A percentile compares a stretch with the other conserved stretches of the same genome.
Evolutionary conservation across 1,139 yeast genomes (phyloP).

Genomic region (Kazachstania sp.): DNA sequence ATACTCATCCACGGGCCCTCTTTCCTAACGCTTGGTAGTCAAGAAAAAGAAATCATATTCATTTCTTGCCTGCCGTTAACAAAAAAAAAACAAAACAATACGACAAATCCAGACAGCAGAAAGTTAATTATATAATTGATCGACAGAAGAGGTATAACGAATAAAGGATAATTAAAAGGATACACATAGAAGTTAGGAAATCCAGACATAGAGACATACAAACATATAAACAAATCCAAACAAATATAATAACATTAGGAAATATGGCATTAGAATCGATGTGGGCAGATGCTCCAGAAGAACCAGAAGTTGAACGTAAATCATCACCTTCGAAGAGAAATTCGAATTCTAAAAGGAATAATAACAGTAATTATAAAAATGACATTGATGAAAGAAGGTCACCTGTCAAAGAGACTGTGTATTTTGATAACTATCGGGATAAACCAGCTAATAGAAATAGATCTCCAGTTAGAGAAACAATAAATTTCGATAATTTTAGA

Average conservation of each 20-base stretch:
- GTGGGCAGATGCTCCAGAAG: slow-evolving; percentile 18
- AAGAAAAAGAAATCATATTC: no score
- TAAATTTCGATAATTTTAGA: neutral
- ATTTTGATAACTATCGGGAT: neutral
- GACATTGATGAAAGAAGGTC: neutral
- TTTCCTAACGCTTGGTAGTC: no score
- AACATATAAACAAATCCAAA: neutral
- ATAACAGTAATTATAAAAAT: no score
- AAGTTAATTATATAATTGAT: no score
- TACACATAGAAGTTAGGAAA: no score
- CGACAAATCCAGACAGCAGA: no score
- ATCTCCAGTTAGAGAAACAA: neutral
- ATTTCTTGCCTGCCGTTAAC: no score
- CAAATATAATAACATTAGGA: neutral
- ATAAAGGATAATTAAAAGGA: no score
- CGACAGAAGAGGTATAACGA: no score
- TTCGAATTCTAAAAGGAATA: neutral
- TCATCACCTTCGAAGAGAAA: neutral
- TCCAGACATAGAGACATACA: neutral
- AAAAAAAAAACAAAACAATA: no score
- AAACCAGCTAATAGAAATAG: neutral
- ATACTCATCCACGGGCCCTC: no score
- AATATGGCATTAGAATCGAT: slow-evolving; percentile 16
- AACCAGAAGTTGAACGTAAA: neutral
- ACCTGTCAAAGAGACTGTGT: neutral